Percentiles rank a stretch among this genome's conserved stretches.
Evolutionary conservation across 768 basidiomycete species (phyloP).

Genomic region (Collybia sp.): DNA sequence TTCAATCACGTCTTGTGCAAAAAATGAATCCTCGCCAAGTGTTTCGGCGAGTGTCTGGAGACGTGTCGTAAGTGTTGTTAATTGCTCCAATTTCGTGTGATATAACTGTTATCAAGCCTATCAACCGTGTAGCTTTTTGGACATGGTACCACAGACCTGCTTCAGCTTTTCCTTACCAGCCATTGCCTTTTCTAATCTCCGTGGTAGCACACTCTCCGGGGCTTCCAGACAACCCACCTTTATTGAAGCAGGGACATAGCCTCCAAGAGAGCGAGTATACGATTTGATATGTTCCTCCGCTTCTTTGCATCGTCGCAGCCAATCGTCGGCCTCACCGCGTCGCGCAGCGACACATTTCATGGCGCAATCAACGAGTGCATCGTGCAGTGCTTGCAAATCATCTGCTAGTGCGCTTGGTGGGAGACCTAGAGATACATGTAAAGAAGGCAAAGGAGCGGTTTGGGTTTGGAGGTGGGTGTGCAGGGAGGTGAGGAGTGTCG

Average conservation of each 20-base stretch:
- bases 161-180: constrained; percentile 75
- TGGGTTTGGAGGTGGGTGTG: constrained; percentile 78
- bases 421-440: constrained; percentile 82
- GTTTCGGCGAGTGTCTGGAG: constrained; percentile 54
- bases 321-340: constrained; percentile 72
- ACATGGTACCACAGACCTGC: constrained; percentile 47
- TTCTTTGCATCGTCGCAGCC: constrained; percentile 57
- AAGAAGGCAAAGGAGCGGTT: constrained; percentile 74
- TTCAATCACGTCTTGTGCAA: constrained; percentile 48
- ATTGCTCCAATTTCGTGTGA: constrained; percentile 73
- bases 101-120: constrained; percentile 44
- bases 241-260: constrained; percentile 63
- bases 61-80: constrained; percentile 66
- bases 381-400: constrained; percentile 70
- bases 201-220: constrained; percentile 61
- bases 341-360: constrained; percentile 67
- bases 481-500: constrained; percentile 68
- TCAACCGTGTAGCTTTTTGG: not conserved
- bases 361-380: constrained; percentile 71
- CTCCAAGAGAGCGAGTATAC: constrained; percentile 68
- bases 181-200: constrained; percentile 60
- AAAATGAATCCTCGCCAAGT: constrained; percentile 52
- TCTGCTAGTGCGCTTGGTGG: constrained; percentile 77
- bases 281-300: constrained; percentile 63
- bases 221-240: constrained; percentile 58